These are phyloP conservation scores for Daldinia childiae DNA, from an alignment of 495 filamentous ascomycete species.

Conservation along the genomic window DNA sequence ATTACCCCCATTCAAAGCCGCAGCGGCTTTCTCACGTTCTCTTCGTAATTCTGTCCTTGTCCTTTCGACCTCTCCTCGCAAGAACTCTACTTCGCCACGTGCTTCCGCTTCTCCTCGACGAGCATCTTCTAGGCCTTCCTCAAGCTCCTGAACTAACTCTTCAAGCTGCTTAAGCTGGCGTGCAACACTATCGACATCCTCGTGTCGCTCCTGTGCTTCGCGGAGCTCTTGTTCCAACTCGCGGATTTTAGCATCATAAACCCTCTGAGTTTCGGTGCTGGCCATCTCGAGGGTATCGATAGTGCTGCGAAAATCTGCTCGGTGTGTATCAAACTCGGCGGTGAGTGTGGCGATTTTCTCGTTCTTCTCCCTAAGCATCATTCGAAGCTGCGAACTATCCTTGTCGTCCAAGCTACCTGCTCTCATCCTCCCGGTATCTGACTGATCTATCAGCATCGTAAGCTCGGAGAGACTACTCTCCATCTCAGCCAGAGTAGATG, in stretches of 20 bases:
- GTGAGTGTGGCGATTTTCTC: slow-evolving; percentile 94
- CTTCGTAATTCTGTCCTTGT: slow-evolving; percentile 88
- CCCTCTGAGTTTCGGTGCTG: slow-evolving; percentile 95
- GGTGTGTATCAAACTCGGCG: slow-evolving; percentile 92
- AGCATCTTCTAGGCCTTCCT: slow-evolving; percentile 96
- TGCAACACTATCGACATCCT: slow-evolving; percentile 92
- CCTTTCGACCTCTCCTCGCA: slow-evolving; percentile 94
- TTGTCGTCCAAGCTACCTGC: slow-evolving; percentile 75
- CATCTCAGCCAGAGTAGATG: slow-evolving; percentile 83
- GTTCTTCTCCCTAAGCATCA: slow-evolving; percentile 90
- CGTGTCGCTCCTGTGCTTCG: slow-evolving; percentile 79
- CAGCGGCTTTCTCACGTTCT: slow-evolving; percentile 87
- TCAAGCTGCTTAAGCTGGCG: slow-evolving; percentile 93
- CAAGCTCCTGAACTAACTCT: slow-evolving; percentile 93
- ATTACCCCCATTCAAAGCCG: slow-evolving; percentile 63
- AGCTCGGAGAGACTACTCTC: slow-evolving; percentile 79
- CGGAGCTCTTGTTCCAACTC: slow-evolving; percentile 87
- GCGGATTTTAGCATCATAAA: slow-evolving; percentile 91
- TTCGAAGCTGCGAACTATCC: slow-evolving; percentile 79
- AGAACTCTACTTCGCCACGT: slow-evolving; percentile 92
- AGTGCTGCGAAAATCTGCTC: slow-evolving; percentile 95
- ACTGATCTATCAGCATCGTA: slow-evolving; percentile 70
- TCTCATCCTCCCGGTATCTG: slow-evolving; percentile 52
- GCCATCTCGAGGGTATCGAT: slow-evolving; percentile 97
- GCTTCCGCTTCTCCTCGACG: slow-evolving; percentile 97